A percentile compares a stretch with the other conserved stretches of the same genome.
Conservation (phyloP, 139 green algal genomes). For the Trebouxia sp. region DNA sequence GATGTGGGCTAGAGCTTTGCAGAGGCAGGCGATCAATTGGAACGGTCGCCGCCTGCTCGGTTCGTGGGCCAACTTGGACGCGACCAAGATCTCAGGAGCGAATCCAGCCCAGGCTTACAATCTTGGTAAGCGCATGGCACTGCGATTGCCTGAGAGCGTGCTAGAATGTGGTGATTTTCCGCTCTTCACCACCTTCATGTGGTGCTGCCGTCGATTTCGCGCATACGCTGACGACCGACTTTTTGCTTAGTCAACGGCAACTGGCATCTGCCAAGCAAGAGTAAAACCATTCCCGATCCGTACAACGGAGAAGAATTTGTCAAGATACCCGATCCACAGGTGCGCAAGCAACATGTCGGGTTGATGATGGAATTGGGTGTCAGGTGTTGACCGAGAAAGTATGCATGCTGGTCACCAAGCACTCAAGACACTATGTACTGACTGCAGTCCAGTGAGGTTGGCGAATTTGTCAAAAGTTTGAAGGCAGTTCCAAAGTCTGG, state of each 20-base stretch:
- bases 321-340: constrained; percentile 68
- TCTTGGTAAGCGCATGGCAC: constrained; percentile 47
- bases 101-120: constrained; percentile 62
- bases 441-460: constrained; percentile 5
- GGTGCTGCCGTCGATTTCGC: not conserved
- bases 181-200: not conserved
- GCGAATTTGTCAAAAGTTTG: constrained; percentile 80
- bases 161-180: not conserved
- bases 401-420: too few species aligned
- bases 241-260: constrained; percentile 70
- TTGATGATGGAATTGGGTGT: too few species aligned
- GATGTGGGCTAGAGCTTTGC: not conserved
- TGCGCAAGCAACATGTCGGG: constrained; percentile 43
- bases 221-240: not conserved
- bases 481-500: constrained; percentile 78
- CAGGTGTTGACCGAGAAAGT: too few species aligned
- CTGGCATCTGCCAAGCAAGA: constrained; percentile 56
- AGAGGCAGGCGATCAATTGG: not conserved
- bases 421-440: not conserved
- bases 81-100: constrained; percentile 45
- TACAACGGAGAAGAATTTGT: constrained; percentile 83
- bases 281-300: constrained; percentile 72
- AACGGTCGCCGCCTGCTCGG: not conserved
- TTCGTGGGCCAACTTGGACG: constrained; percentile 69
- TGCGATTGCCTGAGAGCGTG: not conserved